phyloP scores from a whole-genome alignment of 1,139 yeast genomes.

The Schwanniomyces etchellsii region DNA sequence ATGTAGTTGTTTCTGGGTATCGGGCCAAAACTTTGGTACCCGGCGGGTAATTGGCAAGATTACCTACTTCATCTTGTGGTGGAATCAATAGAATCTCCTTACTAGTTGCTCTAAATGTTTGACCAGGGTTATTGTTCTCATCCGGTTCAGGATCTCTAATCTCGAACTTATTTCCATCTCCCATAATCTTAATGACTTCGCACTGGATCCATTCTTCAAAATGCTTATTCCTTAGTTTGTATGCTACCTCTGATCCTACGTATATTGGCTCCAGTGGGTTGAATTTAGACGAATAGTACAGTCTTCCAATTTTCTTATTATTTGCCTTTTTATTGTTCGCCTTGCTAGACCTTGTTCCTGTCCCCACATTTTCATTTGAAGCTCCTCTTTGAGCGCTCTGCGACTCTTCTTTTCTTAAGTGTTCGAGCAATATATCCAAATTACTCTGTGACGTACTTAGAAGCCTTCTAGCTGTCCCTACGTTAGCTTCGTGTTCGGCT shows the following conservation, averaged over 20 bases:
- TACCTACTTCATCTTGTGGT: constrained; percentile 31
- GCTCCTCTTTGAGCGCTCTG: constrained; percentile 4
- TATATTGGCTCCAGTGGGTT: constrained; percentile 58
- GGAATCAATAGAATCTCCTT: constrained; percentile 80
- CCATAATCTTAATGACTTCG: constrained; percentile 70
- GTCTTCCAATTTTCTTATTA: constrained; percentile 32
- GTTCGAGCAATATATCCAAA: constrained; percentile 26
- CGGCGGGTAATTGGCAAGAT: constrained; percentile 56
- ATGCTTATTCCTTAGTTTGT: constrained; percentile 62
- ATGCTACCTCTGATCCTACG: constrained; percentile 85
- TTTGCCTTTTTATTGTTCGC: constrained; percentile 16
- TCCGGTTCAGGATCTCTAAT: constrained; percentile 98
- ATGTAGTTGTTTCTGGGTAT: constrained; percentile 97
- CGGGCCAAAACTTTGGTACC: constrained; percentile 86
- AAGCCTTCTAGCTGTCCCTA: constrained; percentile 50
- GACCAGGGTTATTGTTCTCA: constrained; percentile 86
- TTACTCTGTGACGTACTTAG: constrained; percentile 37
- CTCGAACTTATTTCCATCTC: constrained; percentile 76
- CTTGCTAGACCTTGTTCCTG: constrained; percentile 8
- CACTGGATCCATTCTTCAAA: constrained; percentile 96
- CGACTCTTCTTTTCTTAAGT: constrained; percentile 14
- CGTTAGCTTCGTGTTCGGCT: constrained; percentile 49
- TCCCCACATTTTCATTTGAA: not conserved
- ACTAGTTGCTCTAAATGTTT: constrained; percentile 74
- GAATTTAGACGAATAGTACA: constrained; percentile 37